Conservation (phyloP, 140 eudicot species). For the Eryngium alpinum region DNA sequence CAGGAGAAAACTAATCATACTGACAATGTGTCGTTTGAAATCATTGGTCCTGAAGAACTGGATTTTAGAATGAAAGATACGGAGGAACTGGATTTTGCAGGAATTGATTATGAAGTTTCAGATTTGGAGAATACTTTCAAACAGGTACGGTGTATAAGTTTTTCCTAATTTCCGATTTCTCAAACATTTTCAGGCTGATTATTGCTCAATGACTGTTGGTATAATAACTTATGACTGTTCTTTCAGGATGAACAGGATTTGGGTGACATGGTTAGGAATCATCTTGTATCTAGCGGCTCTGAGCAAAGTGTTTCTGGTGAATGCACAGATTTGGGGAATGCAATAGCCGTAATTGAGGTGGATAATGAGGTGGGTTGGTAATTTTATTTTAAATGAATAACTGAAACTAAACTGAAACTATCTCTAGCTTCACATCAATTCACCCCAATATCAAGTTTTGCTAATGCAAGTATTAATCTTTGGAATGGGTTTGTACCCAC, state of each 20-base stretch:
- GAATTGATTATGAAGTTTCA: background rate
- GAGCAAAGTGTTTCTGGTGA: background rate
- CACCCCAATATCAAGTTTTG: background rate
- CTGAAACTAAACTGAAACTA: background rate
- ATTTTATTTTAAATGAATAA: background rate
- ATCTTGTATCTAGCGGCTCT: background rate
- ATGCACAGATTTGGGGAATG: background rate
- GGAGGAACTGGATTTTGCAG: conserved; percentile 1
- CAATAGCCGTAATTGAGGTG: background rate
- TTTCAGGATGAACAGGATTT: background rate
- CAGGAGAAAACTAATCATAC: conserved; percentile 1
- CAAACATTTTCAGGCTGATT: background rate
- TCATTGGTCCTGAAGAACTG: conserved; percentile 11
- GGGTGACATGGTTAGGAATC: background rate
- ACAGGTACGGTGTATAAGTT: background rate
- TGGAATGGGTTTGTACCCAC: background rate
- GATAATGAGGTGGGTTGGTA: background rate
- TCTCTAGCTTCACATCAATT: no score
- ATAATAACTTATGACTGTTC: background rate
- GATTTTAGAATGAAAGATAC: background rate
- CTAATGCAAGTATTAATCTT: background rate
- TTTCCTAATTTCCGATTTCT: background rate
- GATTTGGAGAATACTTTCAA: background rate
- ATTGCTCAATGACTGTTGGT: background rate
- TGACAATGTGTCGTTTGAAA: conserved; percentile 8